Evolutionary conservation across 140 eudicot species (phyloP), one percentile per base, ranked within the genome.

Genomic region (Senecio squalidus): DNA sequence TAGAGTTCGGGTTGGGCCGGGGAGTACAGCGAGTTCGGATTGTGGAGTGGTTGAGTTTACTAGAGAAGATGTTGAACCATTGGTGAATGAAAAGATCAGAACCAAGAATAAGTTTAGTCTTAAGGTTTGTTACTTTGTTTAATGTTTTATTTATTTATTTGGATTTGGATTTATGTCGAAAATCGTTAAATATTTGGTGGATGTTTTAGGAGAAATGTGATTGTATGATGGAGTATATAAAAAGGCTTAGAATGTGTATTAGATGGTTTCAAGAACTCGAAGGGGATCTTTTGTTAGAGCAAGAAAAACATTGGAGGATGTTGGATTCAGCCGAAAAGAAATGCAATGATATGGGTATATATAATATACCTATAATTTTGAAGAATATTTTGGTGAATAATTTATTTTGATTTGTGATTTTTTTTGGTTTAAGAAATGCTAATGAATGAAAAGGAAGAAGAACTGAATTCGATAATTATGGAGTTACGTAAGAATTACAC

Each of bases 191-290:
- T 13, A 24, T 26, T 7, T 24, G 20, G 5, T 34, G 60, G 51
- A 6, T 43, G 18, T 51, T 48, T 36, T 34, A 91, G 98, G 98
- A 86, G 66, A 91, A 79, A 77, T 78, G 84, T 70, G 98, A 86
- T 24, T 78, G 55, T 46, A 91, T 86, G 96, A 24, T 31, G 64
- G 94, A 91, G 10, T 79, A 76, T 53, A 86, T 86, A n/a, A 84
- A 68, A 64, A 84, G 78, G 71, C 88, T 91, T 11, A 84, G 87
- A 78, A 73, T 72, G 25, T 91, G 98, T 54, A 75, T 91, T 51
- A 86, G 59, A 64, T 91, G 94, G 88, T 91, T 91, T 49, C 96
- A 86, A 68, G 92, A 84, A 73, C 78, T 91, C 63, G 96, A 91
- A 79, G 96, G 77, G 31, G 80, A 68, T 55, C 64, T 69, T 45